A percentile compares a stretch with the other conserved stretches of the same genome.
Evolutionary conservation across 768 basidiomycete genomes (phyloP).

Genomic region (Daedaleopsis sinensis): DNA sequence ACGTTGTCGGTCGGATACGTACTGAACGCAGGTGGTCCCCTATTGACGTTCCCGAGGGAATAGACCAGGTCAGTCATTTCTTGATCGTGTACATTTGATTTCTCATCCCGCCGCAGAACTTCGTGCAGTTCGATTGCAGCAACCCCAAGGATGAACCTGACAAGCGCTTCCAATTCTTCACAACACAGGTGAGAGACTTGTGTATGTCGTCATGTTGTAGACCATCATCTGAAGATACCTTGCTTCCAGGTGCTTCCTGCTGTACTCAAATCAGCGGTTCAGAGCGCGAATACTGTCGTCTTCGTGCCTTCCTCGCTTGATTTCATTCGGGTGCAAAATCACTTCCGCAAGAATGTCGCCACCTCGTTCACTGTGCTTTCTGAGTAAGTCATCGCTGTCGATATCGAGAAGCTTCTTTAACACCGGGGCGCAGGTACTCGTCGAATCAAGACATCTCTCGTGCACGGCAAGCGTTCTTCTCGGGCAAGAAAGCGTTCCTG

Average conservation of each 20-base stretch:
- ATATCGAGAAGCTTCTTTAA: neutral
- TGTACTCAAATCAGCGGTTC: constrained; percentile 90
- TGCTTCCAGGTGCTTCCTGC: constrained; percentile 72
- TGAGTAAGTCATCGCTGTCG: constrained; percentile 57
- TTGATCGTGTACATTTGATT: too few relatives aligned
- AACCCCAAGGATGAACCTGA: constrained; percentile 82
- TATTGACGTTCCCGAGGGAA: constrained; percentile 77
- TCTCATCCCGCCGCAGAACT: constrained; percentile 49
- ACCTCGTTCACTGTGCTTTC: constrained; percentile 84
- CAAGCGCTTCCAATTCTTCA: constrained; percentile 85
- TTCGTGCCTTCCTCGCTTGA: constrained; percentile 97
- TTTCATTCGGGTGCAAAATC: constrained; percentile 88
- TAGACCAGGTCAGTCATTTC: constrained; percentile 65
- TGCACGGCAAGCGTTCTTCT: constrained; percentile 91
- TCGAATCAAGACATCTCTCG: constrained; percentile 93
- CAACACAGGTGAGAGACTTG: constrained; percentile 73
- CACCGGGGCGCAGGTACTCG: constrained; percentile 65
- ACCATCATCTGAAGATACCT: neutral
- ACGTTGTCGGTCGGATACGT: constrained; percentile 83
- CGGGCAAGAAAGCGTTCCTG: constrained; percentile 82
- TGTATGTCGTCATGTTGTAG: neutral
- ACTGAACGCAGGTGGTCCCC: constrained; percentile 72
- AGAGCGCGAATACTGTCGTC: constrained; percentile 84
- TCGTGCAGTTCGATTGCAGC: constrained; percentile 71
- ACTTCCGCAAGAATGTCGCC: constrained; percentile 73